A percentile compares a stretch with the other conserved stretches of the same genome.
Evolutionary conservation across 345 rosid species (phyloP).

Genomic region (Cardiospermum halicacabum): DNA sequence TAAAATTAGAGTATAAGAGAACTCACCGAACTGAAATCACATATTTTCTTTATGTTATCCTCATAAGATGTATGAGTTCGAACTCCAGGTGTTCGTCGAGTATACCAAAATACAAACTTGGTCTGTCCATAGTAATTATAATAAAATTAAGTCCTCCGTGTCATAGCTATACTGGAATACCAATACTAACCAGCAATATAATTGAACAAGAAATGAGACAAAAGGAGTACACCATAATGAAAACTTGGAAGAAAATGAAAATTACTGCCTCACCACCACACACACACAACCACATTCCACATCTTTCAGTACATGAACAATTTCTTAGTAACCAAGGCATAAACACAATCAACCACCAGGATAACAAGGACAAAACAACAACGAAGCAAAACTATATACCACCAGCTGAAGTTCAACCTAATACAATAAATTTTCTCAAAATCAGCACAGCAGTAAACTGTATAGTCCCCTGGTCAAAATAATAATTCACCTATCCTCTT

Average conservation of each 20-base stretch:
- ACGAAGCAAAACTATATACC: no score
- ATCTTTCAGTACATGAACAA: background rate
- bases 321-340: background rate
- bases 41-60: slow-evolving; percentile 91
- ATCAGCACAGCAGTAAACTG: no score
- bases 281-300: background rate
- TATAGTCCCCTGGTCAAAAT: no score
- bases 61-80: slow-evolving; percentile 84
- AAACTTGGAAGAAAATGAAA: background rate
- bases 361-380: background rate
- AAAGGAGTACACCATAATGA: background rate
- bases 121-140: slow-evolving; percentile 38
- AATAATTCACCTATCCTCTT: no score
- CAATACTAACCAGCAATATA: background rate
- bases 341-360: background rate
- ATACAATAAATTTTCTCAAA: no score
- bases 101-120: slow-evolving; percentile 95
- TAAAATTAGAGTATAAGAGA: background rate
- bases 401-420: no score
- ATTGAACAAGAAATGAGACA: no score
- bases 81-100: slow-evolving; percentile 89
- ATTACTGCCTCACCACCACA: slow-evolving; percentile 5
- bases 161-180: background rate
- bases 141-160: slow-evolving; percentile 6
- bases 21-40: slow-evolving; percentile 87